These are phyloP conservation scores for Fusarium succisae DNA, from an alignment of 2,329 filamentous ascomycete species.

Conservation along the genomic window DNA sequence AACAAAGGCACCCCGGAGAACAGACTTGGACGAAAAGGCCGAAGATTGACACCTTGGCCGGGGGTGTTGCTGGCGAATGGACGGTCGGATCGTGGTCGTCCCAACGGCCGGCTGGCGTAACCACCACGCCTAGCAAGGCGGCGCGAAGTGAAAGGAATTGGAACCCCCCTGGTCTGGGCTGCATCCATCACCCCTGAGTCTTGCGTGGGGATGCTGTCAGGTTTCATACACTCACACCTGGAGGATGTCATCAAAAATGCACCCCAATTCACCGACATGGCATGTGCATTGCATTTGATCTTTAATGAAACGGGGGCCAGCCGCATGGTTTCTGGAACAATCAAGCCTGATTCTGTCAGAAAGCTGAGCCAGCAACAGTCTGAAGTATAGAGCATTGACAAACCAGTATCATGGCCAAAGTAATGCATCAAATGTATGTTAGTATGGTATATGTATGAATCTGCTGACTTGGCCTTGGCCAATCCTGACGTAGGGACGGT, in stretches of 20 bases:
- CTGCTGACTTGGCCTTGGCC: not conserved
- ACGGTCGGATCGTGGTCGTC: slow-evolving; percentile 35
- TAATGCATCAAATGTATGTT: not conserved
- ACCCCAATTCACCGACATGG: slow-evolving; percentile 3
- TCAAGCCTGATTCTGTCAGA: not conserved
- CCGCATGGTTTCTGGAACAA: slow-evolving; percentile 30
- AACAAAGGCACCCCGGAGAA: slow-evolving; percentile 10
- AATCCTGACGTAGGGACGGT: slow-evolving; percentile 1
- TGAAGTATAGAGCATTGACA: not conserved
- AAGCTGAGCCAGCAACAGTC: slow-evolving; percentile 5
- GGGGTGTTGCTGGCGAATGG: slow-evolving; percentile 20
- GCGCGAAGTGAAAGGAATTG: not conserved
- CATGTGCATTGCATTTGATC: slow-evolving; percentile 22
- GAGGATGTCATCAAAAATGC: not conserved
- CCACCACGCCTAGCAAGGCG: slow-evolving; percentile 35
- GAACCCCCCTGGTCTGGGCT: not conserved
- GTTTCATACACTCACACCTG: not conserved
- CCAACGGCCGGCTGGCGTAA: slow-evolving; percentile 29
- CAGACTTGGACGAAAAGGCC: slow-evolving; percentile 20
- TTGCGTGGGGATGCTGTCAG: not conserved
- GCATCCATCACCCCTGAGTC: not conserved
- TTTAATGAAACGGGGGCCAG: slow-evolving; percentile 19
- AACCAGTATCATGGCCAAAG: not conserved
- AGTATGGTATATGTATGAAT: not conserved
- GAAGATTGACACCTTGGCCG: slow-evolving; percentile 16